Base-by-base conservation (phyloP, 2,329 filamentous ascomycete species). In the Colletotrichum neosansevieriae region DNA sequence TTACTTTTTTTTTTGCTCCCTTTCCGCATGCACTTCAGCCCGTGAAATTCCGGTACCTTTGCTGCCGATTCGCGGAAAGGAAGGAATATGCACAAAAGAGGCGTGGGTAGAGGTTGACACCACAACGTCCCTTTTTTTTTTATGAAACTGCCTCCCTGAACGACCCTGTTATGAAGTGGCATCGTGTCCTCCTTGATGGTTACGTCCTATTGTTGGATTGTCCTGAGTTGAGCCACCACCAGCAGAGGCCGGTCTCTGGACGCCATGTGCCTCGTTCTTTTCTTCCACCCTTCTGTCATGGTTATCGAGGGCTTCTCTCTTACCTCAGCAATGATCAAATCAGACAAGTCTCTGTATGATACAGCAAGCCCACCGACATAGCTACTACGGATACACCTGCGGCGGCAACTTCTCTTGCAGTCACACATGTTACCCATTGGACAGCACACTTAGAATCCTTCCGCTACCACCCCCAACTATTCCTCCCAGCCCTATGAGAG, bases 401-500 rank as follows among this genome's bases (percentile, higher is more conserved):
- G 32, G 44, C 32, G 36, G 42, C 21, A 49, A 38, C 24, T 29
- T 32, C 17, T 42, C 58, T 53, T 10, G 13, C 59, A n/a, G 36
- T 42, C 47, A 34, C 21, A 29, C 49, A 32, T 44, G 7, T 11
- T 61, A 47, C 56, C 17, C 45, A 32, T 32, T 24, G 53, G 49
- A 45, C 49, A 69, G 66, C 34, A 54, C 40, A 59, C 66, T 58
- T 44, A 56, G 54, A 60, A 69, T 69, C 67, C 67, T 69, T 67
- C 63, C 67, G 67, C 67, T 67, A 57, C 67, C 67, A 62, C 50
- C 63, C 61, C 57, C 42, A 42, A 38, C 4, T 51, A 12, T 62
- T 69, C 61, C 65, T 62, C 40, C 66, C 66, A 69, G 66, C 66
- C 66, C 66, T 69, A 69, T 62, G 56, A 67, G 62, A 40, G 57